Conservation (phyloP, 1,284 basidiomycete species). For the Sporisorium sorghi region DNA sequence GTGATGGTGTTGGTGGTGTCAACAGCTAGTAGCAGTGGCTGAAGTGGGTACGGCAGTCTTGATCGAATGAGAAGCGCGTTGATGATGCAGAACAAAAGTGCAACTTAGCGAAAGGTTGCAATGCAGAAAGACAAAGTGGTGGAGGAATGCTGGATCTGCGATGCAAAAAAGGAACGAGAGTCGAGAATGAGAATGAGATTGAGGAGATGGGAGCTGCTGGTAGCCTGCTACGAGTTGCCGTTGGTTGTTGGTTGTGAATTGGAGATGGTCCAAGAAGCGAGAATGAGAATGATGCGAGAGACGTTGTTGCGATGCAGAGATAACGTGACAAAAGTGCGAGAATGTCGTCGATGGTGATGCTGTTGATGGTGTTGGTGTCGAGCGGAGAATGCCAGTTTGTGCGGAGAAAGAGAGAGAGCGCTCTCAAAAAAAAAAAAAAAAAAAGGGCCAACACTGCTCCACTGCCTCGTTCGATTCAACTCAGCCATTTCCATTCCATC, state of each 20-base stretch:
- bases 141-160: neutral
- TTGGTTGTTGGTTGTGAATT: neutral
- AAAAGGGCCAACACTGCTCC: too few relatives aligned
- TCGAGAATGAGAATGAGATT: neutral
- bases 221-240: conserved; percentile 30
- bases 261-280: neutral
- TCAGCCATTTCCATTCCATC: conserved; percentile 6
- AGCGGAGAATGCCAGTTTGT: neutral
- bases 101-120: neutral
- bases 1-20: neutral
- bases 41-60: neutral
- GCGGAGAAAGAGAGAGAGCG: conserved; percentile 10
- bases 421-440: too few relatives aligned
- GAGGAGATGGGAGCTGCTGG: conserved; percentile 8
- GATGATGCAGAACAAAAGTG: neutral
- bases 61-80: too few relatives aligned
- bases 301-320: conserved; percentile 5
- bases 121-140: neutral
- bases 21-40: neutral
- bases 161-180: neutral
- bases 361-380: conserved; percentile 8
- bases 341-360: neutral
- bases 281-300: neutral
- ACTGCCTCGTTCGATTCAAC: neutral
- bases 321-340: too few relatives aligned